These are phyloP conservation scores for Mycena vulgaris DNA, from an alignment of 768 basidiomycete species.

Conservation along the genomic window DNA sequence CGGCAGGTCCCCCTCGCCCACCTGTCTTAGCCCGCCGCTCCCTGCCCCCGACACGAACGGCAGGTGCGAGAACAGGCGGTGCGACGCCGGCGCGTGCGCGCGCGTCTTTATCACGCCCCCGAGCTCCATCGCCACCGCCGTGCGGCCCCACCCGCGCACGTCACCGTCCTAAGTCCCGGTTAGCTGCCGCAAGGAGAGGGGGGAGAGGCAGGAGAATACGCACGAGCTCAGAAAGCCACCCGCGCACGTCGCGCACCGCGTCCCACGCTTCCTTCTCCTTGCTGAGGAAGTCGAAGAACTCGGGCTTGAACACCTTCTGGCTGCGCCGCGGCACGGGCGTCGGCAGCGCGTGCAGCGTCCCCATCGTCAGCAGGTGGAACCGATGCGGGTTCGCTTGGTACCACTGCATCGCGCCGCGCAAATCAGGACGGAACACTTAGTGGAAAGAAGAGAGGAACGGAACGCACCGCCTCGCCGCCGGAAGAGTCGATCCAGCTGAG, in stretches of 20 bases:
- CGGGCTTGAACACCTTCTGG: conserved; percentile 91
- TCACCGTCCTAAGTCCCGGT: conserved; percentile 25
- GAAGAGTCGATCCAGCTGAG: conserved; percentile 84
- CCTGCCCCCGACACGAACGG: conserved; percentile 58
- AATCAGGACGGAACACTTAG: conserved; percentile 13
- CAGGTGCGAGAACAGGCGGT: conserved; percentile 68
- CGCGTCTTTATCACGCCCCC: conserved; percentile 71
- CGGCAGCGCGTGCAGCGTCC: conserved; percentile 89
- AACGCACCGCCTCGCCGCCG: conserved; percentile 72
- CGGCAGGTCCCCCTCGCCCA: conserved; percentile 53
- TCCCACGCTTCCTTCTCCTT: conserved; percentile 74
- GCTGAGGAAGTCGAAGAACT: conserved; percentile 79
- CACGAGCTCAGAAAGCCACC: conserved; percentile 67
- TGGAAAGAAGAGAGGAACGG: not conserved
- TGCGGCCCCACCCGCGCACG: conserved; percentile 60
- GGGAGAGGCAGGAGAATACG: not conserved
- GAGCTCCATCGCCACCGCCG: conserved; percentile 68
- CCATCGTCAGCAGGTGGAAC: conserved; percentile 89
- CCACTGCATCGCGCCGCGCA: no score
- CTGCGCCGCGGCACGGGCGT: conserved; percentile 83
- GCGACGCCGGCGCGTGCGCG: conserved; percentile 49
- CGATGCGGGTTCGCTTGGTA: conserved; percentile 83
- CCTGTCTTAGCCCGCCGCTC: conserved; percentile 47
- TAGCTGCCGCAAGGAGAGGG: no score
- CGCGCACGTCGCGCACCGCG: conserved; percentile 67